Percentiles rank a stretch among this genome's conserved stretches.
Conservation (phyloP, 2,329 filamentous ascomycete species). For the Trichophyton rubrum region DNA sequence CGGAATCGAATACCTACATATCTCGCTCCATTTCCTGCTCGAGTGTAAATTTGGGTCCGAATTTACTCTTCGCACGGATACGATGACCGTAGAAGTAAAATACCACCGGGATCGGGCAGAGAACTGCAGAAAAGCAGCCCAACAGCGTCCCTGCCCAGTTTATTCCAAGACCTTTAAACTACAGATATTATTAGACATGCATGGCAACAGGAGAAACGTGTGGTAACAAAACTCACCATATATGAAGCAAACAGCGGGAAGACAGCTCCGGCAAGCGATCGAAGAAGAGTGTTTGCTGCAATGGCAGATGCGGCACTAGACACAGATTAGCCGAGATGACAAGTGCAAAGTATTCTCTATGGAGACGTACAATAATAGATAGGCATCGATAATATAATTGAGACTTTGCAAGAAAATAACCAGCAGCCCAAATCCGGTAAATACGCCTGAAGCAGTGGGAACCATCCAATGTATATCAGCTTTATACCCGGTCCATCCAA, state of each 20-base stretch:
- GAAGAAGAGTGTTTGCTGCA: conserved; percentile 39
- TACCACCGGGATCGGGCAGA: conserved; percentile 22
- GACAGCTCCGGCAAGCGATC: conserved; percentile 30
- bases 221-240: conserved; percentile 16
- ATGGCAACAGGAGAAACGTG: neutral
- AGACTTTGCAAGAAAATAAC: conserved; percentile 38
- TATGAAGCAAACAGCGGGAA: conserved; percentile 27
- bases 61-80: conserved; percentile 26
- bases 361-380: conserved; percentile 20
- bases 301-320: conserved; percentile 39
- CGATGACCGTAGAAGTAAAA: conserved; percentile 21
- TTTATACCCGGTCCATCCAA: conserved; percentile 30
- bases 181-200: neutral
- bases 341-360: neutral
- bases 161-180: conserved; percentile 22
- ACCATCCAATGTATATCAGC: conserved; percentile 29
- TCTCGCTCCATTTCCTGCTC: conserved; percentile 6
- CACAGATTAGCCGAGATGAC: neutral
- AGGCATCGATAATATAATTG: conserved; percentile 33
- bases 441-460: conserved; percentile 29
- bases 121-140: conserved; percentile 19
- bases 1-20: neutral
- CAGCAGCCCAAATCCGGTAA: conserved; percentile 39
- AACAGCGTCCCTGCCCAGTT: conserved; percentile 23
- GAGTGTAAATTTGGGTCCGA: conserved; percentile 17